Evolutionary conservation across 2,329 filamentous ascomycete species (phyloP), one percentile per base, ranked within the genome.

Genomic region (Phoma sp.): DNA sequence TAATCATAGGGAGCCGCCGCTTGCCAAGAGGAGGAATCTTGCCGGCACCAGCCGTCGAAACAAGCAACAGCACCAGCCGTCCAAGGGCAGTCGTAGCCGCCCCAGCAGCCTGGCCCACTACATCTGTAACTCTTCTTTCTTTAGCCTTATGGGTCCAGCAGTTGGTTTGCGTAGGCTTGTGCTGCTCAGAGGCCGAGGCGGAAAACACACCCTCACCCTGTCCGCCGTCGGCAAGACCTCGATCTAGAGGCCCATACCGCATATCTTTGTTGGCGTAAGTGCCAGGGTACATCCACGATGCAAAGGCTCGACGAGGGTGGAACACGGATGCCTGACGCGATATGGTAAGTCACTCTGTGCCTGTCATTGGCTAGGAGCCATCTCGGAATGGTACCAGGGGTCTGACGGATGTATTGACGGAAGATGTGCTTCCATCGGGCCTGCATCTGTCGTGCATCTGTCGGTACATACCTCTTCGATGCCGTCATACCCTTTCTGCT

Each of bases 41-140:
- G 27, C 51, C 51, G 51, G 10, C 29, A n/a, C 25, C 33, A 11
- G 33, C 35, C 40, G 48, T 51, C 48, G 23, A 46, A 41, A 52
- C 36, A 52, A 52, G 48, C 48, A 25, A 40, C 42, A 30, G 32
- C 29, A 45, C 51, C 48, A 40, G 35, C 33, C 45, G 45, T 33
- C 45, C 44, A 39, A 42, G 38, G 30, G 43, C 39, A 50, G 25
- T 23, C 23, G 11, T 27, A 47, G 43, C 44, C 44, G 38, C 43
- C 30, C 44, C 13, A 53, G 39, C 27, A 40, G 18, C 48, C 42
- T 36, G 36, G 41, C 40, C 52, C 52, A 48, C 51, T 22, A 36
- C 35, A 14, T 22, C n/a, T 40, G 27, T 36, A 48, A 48, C 40
- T n/a, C 32, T 33, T 11, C 45, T 33, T 9, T 22, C 42, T 41